phyloP scores from a whole-genome alignment of 2,329 filamentous ascomycete genomes.

The Calcarisporium arbuscula region DNA sequence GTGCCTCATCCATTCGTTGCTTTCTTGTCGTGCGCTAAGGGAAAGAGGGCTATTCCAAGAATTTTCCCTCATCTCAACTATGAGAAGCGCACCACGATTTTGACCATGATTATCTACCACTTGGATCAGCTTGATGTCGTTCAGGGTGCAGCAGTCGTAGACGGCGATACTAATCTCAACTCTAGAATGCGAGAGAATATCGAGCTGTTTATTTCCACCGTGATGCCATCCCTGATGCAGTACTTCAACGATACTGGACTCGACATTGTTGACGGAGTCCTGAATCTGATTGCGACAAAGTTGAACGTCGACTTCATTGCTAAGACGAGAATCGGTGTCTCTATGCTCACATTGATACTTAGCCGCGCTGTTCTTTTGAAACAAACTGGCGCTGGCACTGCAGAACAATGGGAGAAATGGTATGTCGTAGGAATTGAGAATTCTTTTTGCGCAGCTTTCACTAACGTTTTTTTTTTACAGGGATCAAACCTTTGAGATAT shows the following conservation, averaged over 20 bases:
- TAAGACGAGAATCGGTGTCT: conserved; percentile 80
- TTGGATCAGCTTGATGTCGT: conserved; percentile 90
- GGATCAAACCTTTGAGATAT: conserved; percentile 72
- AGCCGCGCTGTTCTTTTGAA: conserved; percentile 92
- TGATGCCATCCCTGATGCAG: conserved; percentile 84
- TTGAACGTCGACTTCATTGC: conserved; percentile 80
- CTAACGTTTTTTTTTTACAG: conserved; percentile 35
- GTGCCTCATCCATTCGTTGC: conserved; percentile 90
- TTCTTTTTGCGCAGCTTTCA: no score
- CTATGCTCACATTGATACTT: conserved; percentile 87
- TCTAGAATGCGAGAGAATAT: conserved; percentile 81
- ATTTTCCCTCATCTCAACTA: conserved; percentile 91
- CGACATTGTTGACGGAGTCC: conserved; percentile 81
- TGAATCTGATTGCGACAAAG: conserved; percentile 77
- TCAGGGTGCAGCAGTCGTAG: conserved; percentile 66
- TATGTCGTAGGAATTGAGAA: no score
- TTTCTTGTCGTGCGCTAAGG: conserved; percentile 89
- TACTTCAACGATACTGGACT: conserved; percentile 89
- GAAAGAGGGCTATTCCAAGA: conserved; percentile 90
- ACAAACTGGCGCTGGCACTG: conserved; percentile 63
- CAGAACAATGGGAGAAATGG: conserved; percentile 78
- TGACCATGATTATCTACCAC: conserved; percentile 93
- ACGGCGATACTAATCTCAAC: conserved; percentile 66
- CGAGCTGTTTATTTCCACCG: conserved; percentile 79
- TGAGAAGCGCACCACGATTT: conserved; percentile 87